Conservation (phyloP, 2,329 filamentous ascomycete genomes). For the Pseudogymnoascus sp. region DNA sequence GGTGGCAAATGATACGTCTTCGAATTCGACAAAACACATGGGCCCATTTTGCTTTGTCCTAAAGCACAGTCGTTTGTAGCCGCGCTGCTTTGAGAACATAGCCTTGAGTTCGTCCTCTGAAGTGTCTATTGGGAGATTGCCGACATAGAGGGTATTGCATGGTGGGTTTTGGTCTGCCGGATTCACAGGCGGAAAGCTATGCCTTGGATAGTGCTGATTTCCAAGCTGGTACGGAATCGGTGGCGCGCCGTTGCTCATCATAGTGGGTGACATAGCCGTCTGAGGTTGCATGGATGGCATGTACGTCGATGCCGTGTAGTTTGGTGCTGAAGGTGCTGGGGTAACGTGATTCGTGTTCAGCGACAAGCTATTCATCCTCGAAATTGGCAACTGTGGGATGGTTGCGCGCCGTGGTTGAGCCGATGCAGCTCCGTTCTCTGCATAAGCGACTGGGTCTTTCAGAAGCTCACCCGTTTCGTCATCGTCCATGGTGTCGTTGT, state of each 20-base stretch:
- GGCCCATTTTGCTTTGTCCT: constrained; percentile 90
- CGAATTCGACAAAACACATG: constrained; percentile 99
- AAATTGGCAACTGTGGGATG: constrained; percentile 61
- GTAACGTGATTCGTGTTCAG: constrained; percentile 56
- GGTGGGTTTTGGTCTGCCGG: constrained; percentile 94
- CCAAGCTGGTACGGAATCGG: constrained; percentile 46
- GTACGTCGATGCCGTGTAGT: constrained; percentile 16
- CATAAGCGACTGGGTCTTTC: constrained; percentile 63
- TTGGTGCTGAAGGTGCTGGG: constrained; percentile 15
- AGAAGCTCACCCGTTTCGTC: constrained; percentile 66
- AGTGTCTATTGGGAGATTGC: constrained; percentile 88
- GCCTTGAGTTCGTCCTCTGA: constrained; percentile 93
- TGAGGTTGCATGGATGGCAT: constrained; percentile 27
- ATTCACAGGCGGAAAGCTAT: constrained; percentile 77
- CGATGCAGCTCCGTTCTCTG: constrained; percentile 54
- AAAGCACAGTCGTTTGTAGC: constrained; percentile 93
- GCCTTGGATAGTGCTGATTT: constrained; percentile 48
- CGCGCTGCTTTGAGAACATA: constrained; percentile 84
- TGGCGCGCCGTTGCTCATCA: constrained; percentile 36
- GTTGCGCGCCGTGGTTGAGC: constrained; percentile 56
- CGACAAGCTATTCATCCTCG: constrained; percentile 60
- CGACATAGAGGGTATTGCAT: constrained; percentile 95
- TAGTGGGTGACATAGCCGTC: constrained; percentile 45
- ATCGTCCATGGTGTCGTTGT: constrained; percentile 56
- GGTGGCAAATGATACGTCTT: constrained; percentile 84